Conservation (phyloP, 75 land plant genomes). For the Picea sitchensis region DNA sequence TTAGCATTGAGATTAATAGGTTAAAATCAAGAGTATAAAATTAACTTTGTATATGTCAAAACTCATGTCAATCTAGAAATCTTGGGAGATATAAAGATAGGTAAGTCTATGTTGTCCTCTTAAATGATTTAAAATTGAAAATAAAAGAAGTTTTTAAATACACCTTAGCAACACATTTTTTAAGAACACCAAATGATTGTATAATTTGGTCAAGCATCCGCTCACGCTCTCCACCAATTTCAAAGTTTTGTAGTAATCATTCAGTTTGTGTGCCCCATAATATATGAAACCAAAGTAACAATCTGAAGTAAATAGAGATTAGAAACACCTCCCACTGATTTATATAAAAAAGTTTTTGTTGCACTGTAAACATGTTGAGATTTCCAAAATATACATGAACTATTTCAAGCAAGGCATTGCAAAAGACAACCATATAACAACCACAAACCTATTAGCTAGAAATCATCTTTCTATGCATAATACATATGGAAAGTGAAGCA, state of each 20-base stretch:
- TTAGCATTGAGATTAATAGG: too few relatives aligned
- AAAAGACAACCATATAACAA: neutral
- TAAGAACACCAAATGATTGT: constrained; percentile 83
- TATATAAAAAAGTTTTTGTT: too few relatives aligned
- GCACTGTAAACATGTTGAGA: neutral
- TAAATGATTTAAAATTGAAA: too few relatives aligned
- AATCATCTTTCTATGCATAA: too few relatives aligned
- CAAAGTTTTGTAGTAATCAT: constrained; percentile 90
- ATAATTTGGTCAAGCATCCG: constrained; percentile 90
- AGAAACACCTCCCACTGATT: neutral
- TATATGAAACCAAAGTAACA: constrained; percentile 24
- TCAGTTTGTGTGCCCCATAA: constrained; percentile 98
- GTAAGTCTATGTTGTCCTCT: too few relatives aligned
- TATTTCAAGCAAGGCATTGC: neutral
- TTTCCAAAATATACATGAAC: neutral
- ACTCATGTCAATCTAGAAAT: too few relatives aligned
- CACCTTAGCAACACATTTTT: constrained; percentile 96
- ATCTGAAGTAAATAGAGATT: neutral
- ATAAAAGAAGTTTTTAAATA: neutral
- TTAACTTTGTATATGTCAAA: too few relatives aligned
- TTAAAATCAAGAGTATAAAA: too few relatives aligned
- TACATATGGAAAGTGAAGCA: too few relatives aligned
- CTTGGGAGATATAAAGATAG: too few relatives aligned
- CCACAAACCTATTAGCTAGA: too few relatives aligned
- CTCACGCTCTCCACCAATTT: constrained; percentile 87